Conservation (phyloP, 176 grass and related monocot species). For the Avena atlantica region DNA sequence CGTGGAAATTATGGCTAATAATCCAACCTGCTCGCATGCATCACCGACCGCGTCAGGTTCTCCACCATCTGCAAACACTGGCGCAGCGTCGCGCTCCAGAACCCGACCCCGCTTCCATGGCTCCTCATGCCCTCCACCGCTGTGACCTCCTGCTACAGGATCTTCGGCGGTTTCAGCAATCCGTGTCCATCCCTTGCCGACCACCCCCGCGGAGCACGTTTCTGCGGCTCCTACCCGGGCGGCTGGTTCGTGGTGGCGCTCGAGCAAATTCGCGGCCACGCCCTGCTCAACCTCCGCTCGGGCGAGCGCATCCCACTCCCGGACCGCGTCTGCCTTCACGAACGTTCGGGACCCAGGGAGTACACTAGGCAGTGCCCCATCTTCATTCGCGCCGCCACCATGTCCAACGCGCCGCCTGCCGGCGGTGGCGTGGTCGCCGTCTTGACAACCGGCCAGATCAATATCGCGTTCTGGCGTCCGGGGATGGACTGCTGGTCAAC, state of each 20-base stretch:
- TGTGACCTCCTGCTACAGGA: neutral
- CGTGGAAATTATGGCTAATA: too few relatives aligned
- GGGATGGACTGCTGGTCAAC: neutral
- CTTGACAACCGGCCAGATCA: neutral
- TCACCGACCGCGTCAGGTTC: neutral
- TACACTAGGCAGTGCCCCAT: too few relatives aligned
- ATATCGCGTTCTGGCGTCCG: slow-evolving; percentile 15
- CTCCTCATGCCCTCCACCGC: slow-evolving; percentile 17
- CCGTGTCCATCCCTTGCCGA: neutral
- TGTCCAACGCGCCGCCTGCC: neutral
- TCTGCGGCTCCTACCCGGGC: neutral
- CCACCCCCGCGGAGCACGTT: neutral
- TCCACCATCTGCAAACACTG: neutral
- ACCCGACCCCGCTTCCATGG: neutral
- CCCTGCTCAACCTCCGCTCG: neutral
- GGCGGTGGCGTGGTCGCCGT: neutral
- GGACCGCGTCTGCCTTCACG: neutral
- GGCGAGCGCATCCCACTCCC: neutral
- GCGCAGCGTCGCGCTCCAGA: neutral
- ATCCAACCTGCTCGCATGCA: neutral
- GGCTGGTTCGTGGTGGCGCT: neutral
- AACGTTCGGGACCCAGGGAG: too few relatives aligned
- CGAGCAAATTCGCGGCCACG: neutral
- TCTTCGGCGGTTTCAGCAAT: neutral
- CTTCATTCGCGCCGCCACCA: neutral